Evolutionary conservation across 352 stramenopile species (phyloP).

Genomic region (Globisporangium viniferum): DNA sequence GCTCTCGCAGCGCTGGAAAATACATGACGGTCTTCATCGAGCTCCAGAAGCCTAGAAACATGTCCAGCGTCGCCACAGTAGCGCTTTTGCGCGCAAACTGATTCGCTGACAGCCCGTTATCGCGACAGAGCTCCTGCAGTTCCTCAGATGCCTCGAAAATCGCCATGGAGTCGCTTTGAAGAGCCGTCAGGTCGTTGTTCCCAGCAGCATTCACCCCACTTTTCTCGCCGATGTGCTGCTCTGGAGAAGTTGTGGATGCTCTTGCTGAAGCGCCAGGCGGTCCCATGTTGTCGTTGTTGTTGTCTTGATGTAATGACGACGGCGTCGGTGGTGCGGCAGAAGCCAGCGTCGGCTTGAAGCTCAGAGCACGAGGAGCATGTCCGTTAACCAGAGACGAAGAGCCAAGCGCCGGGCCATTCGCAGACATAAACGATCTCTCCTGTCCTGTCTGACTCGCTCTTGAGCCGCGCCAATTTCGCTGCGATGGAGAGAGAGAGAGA

Average conservation of each 20-base stretch:
- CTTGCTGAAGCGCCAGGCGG: not conserved
- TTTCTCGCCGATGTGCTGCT: conserved; percentile 4
- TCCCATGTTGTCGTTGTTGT: not conserved
- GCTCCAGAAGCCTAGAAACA: conserved; percentile 79
- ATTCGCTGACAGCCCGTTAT: conserved; percentile 52
- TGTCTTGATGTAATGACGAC: not conserved
- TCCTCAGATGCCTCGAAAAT: conserved; percentile 45
- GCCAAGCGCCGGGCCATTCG: not conserved
- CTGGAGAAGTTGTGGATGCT: not conserved
- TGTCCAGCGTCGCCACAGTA: conserved; percentile 43
- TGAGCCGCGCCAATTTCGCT: not conserved
- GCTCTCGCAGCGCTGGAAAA: conserved; percentile 57
- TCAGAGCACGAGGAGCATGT: conserved; percentile 3
- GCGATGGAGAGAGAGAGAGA: not conserved
- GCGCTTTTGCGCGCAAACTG: conserved; percentile 54
- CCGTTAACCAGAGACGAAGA: not conserved
- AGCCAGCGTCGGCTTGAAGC: not conserved
- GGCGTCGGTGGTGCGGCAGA: not conserved
- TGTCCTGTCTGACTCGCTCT: not conserved
- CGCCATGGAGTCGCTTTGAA: conserved; percentile 30
- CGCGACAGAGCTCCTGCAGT: conserved; percentile 59
- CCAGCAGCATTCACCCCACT: not conserved
- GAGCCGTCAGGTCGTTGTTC: conserved; percentile 20
- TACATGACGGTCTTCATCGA: conserved; percentile 67
- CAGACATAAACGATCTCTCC: not conserved